Evolutionary conservation across 805 yeast genomes (phyloP).

Genomic region (Lachancea nothofagi): DNA sequence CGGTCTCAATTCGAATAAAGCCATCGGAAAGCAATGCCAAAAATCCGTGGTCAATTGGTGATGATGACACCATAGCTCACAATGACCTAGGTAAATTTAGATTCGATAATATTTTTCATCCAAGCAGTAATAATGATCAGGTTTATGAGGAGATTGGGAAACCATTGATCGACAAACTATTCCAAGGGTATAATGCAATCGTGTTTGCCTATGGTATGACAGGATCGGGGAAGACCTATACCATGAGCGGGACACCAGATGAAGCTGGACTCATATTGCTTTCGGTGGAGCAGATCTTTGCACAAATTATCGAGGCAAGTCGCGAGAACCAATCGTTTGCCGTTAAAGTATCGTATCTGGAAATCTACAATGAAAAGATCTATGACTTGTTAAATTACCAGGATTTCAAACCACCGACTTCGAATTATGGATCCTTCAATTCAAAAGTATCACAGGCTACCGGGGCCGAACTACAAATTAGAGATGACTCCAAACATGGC

Average conservation of each 20-base stretch:
- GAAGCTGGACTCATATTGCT: constrained; percentile 71
- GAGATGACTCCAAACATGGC: constrained; percentile 72
- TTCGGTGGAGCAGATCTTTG: constrained; percentile 49
- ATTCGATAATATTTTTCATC: constrained; percentile 76
- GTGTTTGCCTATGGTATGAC: constrained; percentile 94
- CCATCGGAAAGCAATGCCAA: constrained; percentile 41
- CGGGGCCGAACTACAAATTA: constrained; percentile 54
- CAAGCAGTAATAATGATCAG: constrained; percentile 45
- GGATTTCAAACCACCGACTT: background rate
- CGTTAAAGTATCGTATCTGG: constrained; percentile 67
- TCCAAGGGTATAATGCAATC: constrained; percentile 79
- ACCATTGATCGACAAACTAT: constrained; percentile 48
- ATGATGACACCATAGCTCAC: constrained; percentile 40
- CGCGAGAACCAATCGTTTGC: constrained; percentile 32
- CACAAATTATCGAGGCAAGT: constrained; percentile 35
- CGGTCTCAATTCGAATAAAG: constrained; percentile 72
- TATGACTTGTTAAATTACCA: constrained; percentile 56
- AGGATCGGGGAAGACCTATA: constrained; percentile 84
- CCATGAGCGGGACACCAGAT: constrained; percentile 66
- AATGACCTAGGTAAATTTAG: constrained; percentile 58
- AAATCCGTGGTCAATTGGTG: constrained; percentile 31
- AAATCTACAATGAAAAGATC: constrained; percentile 84
- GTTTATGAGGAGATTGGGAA: constrained; percentile 57
- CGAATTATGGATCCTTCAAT: constrained; percentile 1
- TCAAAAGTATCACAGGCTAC: constrained; percentile 10